Conservation (phyloP, 2,329 filamentous ascomycete genomes). For the Fusarium newnesense region DNA sequence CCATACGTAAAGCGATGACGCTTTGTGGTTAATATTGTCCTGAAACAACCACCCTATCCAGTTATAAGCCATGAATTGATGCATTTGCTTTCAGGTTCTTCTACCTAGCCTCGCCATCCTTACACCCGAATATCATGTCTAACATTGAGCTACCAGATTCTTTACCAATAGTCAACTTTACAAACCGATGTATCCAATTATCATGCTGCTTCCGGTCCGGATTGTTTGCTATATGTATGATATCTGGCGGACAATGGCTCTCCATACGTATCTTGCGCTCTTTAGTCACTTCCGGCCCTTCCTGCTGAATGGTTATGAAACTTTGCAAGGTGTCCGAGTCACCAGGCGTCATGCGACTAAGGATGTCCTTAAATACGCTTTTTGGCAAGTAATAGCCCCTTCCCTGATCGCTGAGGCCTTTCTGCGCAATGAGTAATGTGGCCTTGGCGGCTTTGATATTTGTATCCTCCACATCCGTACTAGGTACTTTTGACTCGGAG, state of each 20-base stretch:
- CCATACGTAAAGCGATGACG: too few relatives aligned
- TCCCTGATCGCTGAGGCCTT: slow-evolving; percentile 19
- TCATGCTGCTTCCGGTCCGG: neutral
- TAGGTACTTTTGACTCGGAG: neutral
- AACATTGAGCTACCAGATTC: neutral
- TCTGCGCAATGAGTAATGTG: slow-evolving; percentile 5
- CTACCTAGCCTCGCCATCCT: neutral
- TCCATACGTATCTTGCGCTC: slow-evolving; percentile 5
- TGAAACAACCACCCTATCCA: too few relatives aligned
- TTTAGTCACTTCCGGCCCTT: neutral
- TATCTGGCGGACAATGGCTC: slow-evolving; percentile 10
- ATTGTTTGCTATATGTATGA: neutral
- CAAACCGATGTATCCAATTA: slow-evolving; percentile 4
- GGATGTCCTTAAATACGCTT: neutral
- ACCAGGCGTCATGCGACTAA: neutral
- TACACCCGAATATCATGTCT: neutral
- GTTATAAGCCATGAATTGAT: too few relatives aligned
- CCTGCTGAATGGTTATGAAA: neutral
- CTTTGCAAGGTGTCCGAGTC: slow-evolving; percentile 1
- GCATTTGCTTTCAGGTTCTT: too few relatives aligned
- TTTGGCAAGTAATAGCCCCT: slow-evolving; percentile 8
- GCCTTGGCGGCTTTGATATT: neutral
- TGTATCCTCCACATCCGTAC: neutral
- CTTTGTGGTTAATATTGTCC: too few relatives aligned
- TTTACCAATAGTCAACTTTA: neutral